phyloP scores from a whole-genome alignment of 1,139 yeast genomes.

The Candida sanyaensis region DNA sequence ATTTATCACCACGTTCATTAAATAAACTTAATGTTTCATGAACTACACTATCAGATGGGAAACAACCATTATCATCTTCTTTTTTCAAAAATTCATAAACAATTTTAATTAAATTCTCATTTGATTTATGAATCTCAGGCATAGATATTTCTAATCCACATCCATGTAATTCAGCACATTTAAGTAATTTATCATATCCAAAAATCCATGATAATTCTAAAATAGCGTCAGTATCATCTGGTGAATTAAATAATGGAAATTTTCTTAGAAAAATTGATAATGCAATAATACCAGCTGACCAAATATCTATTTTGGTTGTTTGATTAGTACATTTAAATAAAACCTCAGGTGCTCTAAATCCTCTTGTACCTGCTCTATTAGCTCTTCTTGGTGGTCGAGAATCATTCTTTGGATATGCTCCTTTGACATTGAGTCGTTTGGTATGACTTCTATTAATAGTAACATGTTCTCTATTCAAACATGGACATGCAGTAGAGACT shows the following conservation, averaged over 20 bases:
- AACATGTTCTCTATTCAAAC: slow-evolving; percentile 26
- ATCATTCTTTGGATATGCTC: slow-evolving; percentile 81
- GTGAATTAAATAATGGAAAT: slow-evolving; percentile 86
- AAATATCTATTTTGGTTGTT: slow-evolving; percentile 77
- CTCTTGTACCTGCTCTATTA: slow-evolving; percentile 97
- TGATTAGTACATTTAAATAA: slow-evolving; percentile 86
- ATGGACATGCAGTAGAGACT: slow-evolving; percentile 32
- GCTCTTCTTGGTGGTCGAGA: slow-evolving; percentile 89
- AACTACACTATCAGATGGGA: slow-evolving; percentile 43
- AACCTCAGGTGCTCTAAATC: slow-evolving; percentile 95
- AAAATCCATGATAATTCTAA: slow-evolving; percentile 83
- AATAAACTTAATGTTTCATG: slow-evolving; percentile 38
- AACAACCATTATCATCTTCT: slow-evolving; percentile 36
- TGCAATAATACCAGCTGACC: slow-evolving; percentile 92
- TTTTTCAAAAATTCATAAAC: slow-evolving; percentile 30
- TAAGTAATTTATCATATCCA: slow-evolving; percentile 73
- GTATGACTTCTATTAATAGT: slow-evolving; percentile 24
- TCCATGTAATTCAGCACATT: slow-evolving; percentile 85
- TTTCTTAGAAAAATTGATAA: slow-evolving; percentile 70
- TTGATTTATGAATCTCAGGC: slow-evolving; percentile 18
- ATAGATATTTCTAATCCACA: slow-evolving; percentile 74
- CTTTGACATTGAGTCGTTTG: slow-evolving; percentile 45
- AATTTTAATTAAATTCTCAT: slow-evolving; percentile 36
- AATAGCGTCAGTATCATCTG: slow-evolving; percentile 90
- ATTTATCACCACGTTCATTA: slow-evolving; percentile 25